These are phyloP conservation scores for Amanita pallidorosea DNA, from an alignment of 768 basidiomycete species.

Conservation along the genomic window DNA sequence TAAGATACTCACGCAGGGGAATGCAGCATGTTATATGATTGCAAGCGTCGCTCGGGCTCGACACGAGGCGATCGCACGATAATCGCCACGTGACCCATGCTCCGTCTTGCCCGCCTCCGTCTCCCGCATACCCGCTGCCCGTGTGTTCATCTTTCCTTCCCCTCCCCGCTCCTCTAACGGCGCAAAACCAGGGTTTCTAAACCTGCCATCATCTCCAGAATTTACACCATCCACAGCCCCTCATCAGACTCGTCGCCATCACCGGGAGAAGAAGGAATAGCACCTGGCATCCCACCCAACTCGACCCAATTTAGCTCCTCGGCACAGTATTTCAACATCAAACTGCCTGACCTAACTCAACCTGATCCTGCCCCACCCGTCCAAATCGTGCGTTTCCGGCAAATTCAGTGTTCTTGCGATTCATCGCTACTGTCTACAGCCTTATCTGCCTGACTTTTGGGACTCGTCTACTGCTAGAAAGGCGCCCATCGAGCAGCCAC, in stretches of 20 bases:
- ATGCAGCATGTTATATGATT: slow-evolving; percentile 50
- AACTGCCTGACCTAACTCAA: slow-evolving; percentile 44
- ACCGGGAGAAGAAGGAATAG: slow-evolving; percentile 19
- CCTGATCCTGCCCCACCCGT: slow-evolving; percentile 31
- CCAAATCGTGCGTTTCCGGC: slow-evolving; percentile 44
- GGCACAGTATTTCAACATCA: slow-evolving; percentile 32
- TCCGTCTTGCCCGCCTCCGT: slow-evolving; percentile 2
- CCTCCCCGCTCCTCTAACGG: slow-evolving; percentile 3
- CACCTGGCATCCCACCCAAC: slow-evolving; percentile 31
- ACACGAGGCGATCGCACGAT: slow-evolving; percentile 48
- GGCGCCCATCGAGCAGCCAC: slow-evolving; percentile 12
- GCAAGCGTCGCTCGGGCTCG: slow-evolving; percentile 25
- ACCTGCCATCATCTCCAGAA: slow-evolving; percentile 38
- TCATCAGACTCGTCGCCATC: slow-evolving; percentile 2
- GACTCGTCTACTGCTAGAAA: slow-evolving; percentile 18
- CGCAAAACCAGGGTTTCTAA: slow-evolving; percentile 46
- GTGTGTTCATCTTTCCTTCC: slow-evolving; percentile 23
- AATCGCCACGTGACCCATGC: slow-evolving; percentile 4
- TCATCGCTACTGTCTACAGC: slow-evolving; percentile 21
- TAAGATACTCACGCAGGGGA: slow-evolving; percentile 59
- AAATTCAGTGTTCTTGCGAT: not conserved
- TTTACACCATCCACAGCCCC: slow-evolving; percentile 20
- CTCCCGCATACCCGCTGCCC: slow-evolving; percentile 4
- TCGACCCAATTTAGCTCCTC: slow-evolving; percentile 11
- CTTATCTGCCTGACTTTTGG: slow-evolving; percentile 37